phyloP scores from a whole-genome alignment of 176 grass and related monocot genomes.

The Aegilops umbellulata region DNA sequence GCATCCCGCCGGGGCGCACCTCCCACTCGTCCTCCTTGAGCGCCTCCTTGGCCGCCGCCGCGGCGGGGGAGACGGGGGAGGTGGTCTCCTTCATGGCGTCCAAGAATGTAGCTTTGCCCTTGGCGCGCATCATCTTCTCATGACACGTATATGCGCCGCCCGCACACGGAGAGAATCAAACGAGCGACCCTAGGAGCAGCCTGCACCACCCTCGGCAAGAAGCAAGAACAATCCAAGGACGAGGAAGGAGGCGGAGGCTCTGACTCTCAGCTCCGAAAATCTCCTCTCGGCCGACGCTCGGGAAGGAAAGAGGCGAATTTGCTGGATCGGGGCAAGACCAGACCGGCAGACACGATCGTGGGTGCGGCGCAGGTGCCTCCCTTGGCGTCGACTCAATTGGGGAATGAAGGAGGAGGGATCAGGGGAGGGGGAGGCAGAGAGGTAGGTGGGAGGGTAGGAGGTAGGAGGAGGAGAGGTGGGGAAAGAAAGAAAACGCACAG shows the following conservation, averaged over 20 bases:
- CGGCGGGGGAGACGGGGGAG: neutral
- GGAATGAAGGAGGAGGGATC: conserved; percentile 30
- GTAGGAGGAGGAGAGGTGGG: neutral
- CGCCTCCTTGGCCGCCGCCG: neutral
- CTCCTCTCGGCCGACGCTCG: too few relatives aligned
- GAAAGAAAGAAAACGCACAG: neutral
- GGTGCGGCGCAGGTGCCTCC: conserved; percentile 26
- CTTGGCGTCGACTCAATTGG: conserved; percentile 15
- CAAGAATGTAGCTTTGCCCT: conserved; percentile 41
- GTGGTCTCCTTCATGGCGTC: conserved; percentile 55
- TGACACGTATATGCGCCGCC: conserved; percentile 11
- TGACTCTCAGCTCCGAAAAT: neutral
- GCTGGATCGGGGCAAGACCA: conserved; percentile 28
- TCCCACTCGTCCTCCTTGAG: conserved; percentile 72
- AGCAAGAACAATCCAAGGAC: neutral
- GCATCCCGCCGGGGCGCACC: conserved; percentile 83
- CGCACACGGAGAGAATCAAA: neutral
- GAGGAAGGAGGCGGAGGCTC: neutral
- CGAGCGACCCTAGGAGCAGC: neutral
- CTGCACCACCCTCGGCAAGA: neutral
- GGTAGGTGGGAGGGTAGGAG: conserved; percentile 30
- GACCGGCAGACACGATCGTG: neutral
- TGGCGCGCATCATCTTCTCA: conserved; percentile 79
- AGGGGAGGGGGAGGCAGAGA: conserved; percentile 20
- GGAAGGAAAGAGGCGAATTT: neutral